Evolutionary conservation across 306 rosid genomes (phyloP).

Genomic region (Ormosia emarginata): DNA sequence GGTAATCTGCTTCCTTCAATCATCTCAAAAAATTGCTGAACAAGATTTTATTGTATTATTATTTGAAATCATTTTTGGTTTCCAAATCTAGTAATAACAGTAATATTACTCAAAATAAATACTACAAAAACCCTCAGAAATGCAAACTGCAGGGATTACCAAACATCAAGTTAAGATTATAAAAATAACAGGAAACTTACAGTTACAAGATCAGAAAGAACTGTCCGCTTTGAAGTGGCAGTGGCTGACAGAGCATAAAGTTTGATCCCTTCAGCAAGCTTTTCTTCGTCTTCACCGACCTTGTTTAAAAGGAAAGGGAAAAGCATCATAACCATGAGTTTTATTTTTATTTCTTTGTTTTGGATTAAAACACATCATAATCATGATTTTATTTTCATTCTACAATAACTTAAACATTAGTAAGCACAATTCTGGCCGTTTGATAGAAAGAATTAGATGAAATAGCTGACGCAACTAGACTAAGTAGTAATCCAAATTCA

Average conservation of each 20-base stretch:
- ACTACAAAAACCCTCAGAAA: background rate
- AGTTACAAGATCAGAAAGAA: slow-evolving; percentile 84
- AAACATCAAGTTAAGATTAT: slow-evolving; percentile 19
- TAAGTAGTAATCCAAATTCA: background rate
- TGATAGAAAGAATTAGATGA: background rate
- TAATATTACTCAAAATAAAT: background rate
- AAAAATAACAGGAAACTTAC: slow-evolving; percentile 40
- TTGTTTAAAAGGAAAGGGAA: slow-evolving; percentile 24
- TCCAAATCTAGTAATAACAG: background rate
- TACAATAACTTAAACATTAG: background rate
- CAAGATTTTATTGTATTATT: background rate
- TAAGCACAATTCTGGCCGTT: background rate
- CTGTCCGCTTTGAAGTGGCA: slow-evolving; percentile 70
- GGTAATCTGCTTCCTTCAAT: background rate
- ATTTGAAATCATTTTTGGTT: background rate
- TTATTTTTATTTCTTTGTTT: background rate
- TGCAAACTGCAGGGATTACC: background rate
- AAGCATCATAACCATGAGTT: background rate
- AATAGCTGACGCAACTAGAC: background rate
- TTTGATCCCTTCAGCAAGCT: slow-evolving; percentile 96
- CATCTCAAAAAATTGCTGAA: background rate
- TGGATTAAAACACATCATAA: background rate
- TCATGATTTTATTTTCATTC: slow-evolving; percentile 1
- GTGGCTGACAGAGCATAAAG: slow-evolving; percentile 78
- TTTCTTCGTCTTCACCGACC: slow-evolving; percentile 92